A percentile compares a stretch with the other conserved stretches of the same genome.
Conservation (phyloP, 441 rosid species). For the Aleurites moluccanus region DNA sequence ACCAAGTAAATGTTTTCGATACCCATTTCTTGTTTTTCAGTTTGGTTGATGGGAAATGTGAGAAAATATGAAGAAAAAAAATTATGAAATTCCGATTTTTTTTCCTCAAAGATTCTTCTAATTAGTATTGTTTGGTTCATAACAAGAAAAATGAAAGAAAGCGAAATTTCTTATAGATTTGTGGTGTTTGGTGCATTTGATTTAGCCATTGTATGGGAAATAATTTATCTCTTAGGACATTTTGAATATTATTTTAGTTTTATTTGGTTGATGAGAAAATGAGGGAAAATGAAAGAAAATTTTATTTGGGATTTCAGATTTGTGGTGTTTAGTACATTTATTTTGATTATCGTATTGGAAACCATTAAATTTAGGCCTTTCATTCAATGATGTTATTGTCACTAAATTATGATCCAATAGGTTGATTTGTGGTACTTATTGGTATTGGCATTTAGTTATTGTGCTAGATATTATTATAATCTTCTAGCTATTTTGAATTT, state of each 20-base stretch:
- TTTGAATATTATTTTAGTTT: neutral
- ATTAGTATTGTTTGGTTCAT: neutral
- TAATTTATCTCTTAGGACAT: neutral
- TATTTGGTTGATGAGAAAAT: constrained; percentile 6
- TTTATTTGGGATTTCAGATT: neutral
- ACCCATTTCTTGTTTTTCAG: neutral
- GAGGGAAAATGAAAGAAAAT: neutral
- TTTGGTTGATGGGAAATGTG: neutral
- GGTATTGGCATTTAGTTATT: neutral
- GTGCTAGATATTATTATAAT: neutral
- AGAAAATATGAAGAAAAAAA: neutral
- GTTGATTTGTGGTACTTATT: neutral
- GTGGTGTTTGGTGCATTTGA: neutral
- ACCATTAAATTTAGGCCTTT: neutral
- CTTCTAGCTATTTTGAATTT: neutral
- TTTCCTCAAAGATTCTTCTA: neutral
- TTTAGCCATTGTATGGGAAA: neutral
- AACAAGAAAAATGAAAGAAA: neutral
- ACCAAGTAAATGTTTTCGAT: constrained; percentile 47
- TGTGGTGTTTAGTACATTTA: neutral
- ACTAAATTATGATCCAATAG: neutral
- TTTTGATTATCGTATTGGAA: neutral
- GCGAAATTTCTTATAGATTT: neutral
- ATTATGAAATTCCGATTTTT: neutral
- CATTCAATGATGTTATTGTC: neutral